phyloP scores from a whole-genome alignment of 2,329 filamentous ascomycete genomes.

The Cladorrhinum sp. region DNA sequence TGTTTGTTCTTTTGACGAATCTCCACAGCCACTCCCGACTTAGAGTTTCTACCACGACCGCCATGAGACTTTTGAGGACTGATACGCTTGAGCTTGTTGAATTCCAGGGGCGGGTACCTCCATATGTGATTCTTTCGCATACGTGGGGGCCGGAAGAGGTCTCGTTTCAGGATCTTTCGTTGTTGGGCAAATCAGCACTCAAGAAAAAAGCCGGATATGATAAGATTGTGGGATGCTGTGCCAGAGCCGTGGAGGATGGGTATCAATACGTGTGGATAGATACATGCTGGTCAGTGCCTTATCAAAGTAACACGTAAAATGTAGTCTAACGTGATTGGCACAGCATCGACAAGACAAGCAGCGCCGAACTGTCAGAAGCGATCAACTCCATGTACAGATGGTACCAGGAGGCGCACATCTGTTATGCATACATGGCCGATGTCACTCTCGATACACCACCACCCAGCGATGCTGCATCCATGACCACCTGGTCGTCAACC shows the following conservation, averaged over 20 bases:
- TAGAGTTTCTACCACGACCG: not conserved
- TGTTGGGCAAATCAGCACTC: conserved; percentile 6
- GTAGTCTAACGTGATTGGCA: not conserved
- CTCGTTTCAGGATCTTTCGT: conserved; percentile 13
- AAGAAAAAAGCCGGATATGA: conserved; percentile 16
- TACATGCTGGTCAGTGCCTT: conserved; percentile 3
- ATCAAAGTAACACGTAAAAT: not conserved
- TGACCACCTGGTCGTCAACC: not conserved
- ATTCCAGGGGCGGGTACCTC: conserved; percentile 11
- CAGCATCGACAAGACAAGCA: conserved; percentile 11
- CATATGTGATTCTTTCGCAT: conserved; percentile 16
- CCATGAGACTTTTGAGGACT: conserved; percentile 17
- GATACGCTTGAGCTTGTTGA: conserved; percentile 18
- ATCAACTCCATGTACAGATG: conserved; percentile 12
- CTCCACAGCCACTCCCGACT: not conserved
- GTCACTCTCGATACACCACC: not conserved
- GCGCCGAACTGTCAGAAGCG: conserved; percentile 6
- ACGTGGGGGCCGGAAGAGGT: conserved; percentile 19
- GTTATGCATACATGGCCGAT: conserved; percentile 10
- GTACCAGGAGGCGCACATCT: conserved; percentile 6
- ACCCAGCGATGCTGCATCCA: not conserved
- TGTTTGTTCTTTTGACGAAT: not conserved
- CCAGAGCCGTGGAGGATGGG: conserved; percentile 4
- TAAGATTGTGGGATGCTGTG: conserved; percentile 14
- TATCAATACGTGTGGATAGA: conserved; percentile 8